Evolutionary conservation across 345 rosid genomes (phyloP).

Genomic region (Corchorus olitorius): DNA sequence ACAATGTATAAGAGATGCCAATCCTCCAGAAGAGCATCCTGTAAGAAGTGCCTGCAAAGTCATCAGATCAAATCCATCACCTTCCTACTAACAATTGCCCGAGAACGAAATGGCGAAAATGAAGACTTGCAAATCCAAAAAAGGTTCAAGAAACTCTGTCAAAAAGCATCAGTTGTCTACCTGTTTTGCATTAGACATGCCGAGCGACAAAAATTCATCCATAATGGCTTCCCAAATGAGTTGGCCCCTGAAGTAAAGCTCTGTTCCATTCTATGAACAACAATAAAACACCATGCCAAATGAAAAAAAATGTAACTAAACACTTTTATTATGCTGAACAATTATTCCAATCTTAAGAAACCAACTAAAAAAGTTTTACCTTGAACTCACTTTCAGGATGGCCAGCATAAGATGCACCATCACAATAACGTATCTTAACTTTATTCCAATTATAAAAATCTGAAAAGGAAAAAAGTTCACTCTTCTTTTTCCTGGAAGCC

Average conservation of each 20-base stretch:
- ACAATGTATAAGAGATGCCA: conserved; percentile 87
- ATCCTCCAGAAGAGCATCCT: conserved; percentile 98
- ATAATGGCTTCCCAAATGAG: conserved; percentile 88
- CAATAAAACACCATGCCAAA: background rate
- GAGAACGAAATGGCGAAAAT: no score
- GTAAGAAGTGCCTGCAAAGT: conserved; percentile 75
- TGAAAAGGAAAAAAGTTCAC: conserved; percentile 21
- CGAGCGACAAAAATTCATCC: conserved; percentile 70
- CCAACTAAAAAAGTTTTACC: conserved; percentile 35
- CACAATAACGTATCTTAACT: conserved; percentile 81
- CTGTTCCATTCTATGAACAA: conserved; percentile 49
- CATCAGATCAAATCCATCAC: conserved; percentile 1
- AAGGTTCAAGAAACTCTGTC: background rate
- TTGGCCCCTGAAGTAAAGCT: conserved; percentile 83
- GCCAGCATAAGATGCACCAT: conserved; percentile 92
- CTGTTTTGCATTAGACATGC: conserved; percentile 74
- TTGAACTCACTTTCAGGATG: conserved; percentile 73
- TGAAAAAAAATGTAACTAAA: background rate
- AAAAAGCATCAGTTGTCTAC: conserved; percentile 29
- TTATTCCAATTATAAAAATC: conserved; percentile 90
- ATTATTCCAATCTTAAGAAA: conserved; percentile 7
- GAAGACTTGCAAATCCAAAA: no score
- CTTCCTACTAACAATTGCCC: conserved; percentile 9
- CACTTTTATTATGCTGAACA: background rate
- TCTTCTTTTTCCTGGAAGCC: no score